These are phyloP conservation scores for Claviceps purpurea DNA, from an alignment of 2,329 filamentous ascomycete genomes.

Conservation along the genomic window DNA sequence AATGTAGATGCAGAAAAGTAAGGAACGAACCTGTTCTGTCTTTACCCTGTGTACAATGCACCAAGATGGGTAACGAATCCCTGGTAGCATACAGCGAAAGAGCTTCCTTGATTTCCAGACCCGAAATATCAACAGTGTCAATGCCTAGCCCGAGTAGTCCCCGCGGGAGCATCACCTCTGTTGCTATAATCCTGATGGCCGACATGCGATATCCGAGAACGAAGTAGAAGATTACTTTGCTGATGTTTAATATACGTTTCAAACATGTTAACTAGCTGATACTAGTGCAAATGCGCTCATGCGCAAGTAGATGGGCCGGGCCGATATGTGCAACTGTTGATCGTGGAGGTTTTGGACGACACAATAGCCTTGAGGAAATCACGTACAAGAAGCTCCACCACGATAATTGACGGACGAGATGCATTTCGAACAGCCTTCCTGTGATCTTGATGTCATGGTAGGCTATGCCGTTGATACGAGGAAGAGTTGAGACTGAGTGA, in stretches of 20 bases:
- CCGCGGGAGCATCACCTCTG: conserved; percentile 56
- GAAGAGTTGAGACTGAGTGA: conserved; percentile 38
- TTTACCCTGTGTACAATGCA: conserved; percentile 86
- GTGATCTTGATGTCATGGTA: conserved; percentile 64
- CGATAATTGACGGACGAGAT: conserved; percentile 53
- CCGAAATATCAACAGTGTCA: conserved; percentile 56
- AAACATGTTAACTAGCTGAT: background rate
- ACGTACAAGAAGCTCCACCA: conserved; percentile 51
- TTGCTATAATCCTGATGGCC: conserved; percentile 56
- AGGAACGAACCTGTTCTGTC: conserved; percentile 40
- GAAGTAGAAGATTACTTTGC: conserved; percentile 44
- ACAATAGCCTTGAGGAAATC: background rate
- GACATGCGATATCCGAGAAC: conserved; percentile 52
- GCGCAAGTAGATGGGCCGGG: background rate
- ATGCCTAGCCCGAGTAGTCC: conserved; percentile 59
- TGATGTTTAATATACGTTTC: conserved; percentile 4
- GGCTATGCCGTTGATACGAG: conserved; percentile 48
- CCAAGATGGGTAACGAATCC: conserved; percentile 46
- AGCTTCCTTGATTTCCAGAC: conserved; percentile 39
- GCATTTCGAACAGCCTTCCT: conserved; percentile 54
- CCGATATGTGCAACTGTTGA: background rate
- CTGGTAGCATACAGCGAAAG: conserved; percentile 17
- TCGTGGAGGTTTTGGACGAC: background rate
- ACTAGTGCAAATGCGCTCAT: no score
- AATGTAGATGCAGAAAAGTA: background rate